phyloP scores from a whole-genome alignment of 2,329 filamentous ascomycete genomes.

The Ascochyta lentis region DNA sequence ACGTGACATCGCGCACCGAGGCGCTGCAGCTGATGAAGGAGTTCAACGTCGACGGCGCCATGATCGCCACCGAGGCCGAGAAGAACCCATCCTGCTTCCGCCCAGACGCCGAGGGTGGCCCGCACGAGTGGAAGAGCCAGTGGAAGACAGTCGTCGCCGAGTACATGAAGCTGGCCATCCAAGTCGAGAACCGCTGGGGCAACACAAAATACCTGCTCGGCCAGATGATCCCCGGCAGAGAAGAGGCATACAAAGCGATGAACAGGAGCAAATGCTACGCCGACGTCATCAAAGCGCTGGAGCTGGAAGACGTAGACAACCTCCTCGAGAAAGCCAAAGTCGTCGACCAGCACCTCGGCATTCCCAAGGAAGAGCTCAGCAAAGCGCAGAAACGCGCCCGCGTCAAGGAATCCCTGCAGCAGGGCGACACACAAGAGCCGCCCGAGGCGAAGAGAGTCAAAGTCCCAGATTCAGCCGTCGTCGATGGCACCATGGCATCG shows the following conservation, averaged over 20 bases:
- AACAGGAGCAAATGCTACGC: slow-evolving; percentile 73
- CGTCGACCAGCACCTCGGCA: slow-evolving; percentile 68
- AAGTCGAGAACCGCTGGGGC: slow-evolving; percentile 82
- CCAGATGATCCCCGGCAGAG: slow-evolving; percentile 85
- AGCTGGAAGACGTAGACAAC: slow-evolving; percentile 68
- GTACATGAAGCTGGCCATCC: slow-evolving; percentile 75
- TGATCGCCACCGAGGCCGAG: slow-evolving; percentile 96
- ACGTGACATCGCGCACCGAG: slow-evolving; percentile 78
- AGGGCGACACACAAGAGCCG: slow-evolving; percentile 22
- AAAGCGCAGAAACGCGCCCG: slow-evolving; percentile 56
- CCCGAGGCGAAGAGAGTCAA: slow-evolving; percentile 39
- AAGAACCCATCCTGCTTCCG: slow-evolving; percentile 90
- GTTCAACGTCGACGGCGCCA: slow-evolving; percentile 89
- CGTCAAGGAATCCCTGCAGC: slow-evolving; percentile 32
- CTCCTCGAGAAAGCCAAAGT: slow-evolving; percentile 69
- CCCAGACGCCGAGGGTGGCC: slow-evolving; percentile 69
- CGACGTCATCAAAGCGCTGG: slow-evolving; percentile 70
- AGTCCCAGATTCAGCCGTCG: slow-evolving; percentile 23
- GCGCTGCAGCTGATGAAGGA: slow-evolving; percentile 74
- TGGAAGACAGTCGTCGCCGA: slow-evolving; percentile 81
- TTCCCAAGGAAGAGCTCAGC: slow-evolving; percentile 60
- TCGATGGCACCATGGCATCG: slow-evolving; percentile 8
- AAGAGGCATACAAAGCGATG: slow-evolving; percentile 66
- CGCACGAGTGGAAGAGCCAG: slow-evolving; percentile 57
- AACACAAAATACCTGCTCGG: slow-evolving; percentile 93